phyloP scores from a whole-genome alignment of 2,329 filamentous ascomycete species.

The Aquanectria penicillioides region DNA sequence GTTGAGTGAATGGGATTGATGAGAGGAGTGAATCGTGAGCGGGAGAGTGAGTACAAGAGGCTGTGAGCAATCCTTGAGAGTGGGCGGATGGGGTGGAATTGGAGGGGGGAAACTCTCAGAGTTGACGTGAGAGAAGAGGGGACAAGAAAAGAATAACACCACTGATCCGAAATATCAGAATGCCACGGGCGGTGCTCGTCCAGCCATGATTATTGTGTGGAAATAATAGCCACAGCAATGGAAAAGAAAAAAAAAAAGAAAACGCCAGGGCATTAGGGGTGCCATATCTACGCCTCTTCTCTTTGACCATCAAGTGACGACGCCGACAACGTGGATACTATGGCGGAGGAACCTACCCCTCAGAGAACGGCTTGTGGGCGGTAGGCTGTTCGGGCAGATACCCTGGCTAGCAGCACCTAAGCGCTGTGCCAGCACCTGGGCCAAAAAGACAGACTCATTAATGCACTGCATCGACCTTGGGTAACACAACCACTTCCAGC shows the following conservation, averaged over 20 bases:
- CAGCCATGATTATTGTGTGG: neutral
- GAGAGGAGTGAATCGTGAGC: neutral
- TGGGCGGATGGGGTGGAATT: conserved; percentile 6
- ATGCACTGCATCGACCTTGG: conserved; percentile 14
- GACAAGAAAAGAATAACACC: neutral
- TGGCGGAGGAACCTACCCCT: neutral
- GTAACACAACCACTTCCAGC: conserved; percentile 31
- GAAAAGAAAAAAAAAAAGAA: neutral
- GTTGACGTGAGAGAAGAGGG: conserved; percentile 6
- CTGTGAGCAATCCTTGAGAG: neutral
- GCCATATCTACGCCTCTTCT: neutral
- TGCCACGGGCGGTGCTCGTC: conserved; percentile 4
- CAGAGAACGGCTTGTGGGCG: neutral
- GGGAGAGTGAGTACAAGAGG: neutral
- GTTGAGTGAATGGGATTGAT: neutral
- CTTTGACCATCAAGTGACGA: conserved; percentile 7
- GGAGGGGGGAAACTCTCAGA: conserved; percentile 5
- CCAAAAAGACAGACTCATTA: conserved; percentile 10
- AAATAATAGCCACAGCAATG: neutral
- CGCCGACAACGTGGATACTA: neutral
- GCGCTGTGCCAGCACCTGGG: neutral
- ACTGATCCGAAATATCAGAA: conserved; percentile 16
- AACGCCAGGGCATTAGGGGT: neutral
- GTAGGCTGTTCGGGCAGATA: neutral
- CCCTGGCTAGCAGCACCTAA: neutral